phyloP scores from a whole-genome alignment of 371 early-diverging fungal genomes.

The Smittium mucronatum region DNA sequence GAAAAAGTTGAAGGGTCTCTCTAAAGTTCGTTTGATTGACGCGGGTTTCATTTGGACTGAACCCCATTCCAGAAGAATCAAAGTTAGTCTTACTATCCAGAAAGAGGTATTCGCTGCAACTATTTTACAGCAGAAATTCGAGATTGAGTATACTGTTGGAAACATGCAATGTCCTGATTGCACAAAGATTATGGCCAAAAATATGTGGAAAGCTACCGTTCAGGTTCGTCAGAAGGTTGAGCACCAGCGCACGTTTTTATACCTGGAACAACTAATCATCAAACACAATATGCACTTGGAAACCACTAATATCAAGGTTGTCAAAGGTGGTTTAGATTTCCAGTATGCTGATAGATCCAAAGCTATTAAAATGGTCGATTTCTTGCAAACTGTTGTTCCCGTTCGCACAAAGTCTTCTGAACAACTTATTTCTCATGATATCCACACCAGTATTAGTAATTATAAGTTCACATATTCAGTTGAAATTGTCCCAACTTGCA shows the following conservation, averaged over 20 bases:
- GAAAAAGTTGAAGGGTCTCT: conserved; percentile 82
- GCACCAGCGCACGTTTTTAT: conserved; percentile 96
- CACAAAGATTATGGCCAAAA: conserved; percentile 93
- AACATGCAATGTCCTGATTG: conserved; percentile 97
- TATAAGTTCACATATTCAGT: conserved; percentile 94
- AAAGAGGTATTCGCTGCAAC: conserved; percentile 93
- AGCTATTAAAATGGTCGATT: conserved; percentile 94
- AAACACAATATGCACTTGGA: conserved; percentile 95
- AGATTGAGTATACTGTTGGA: conserved; percentile 88
- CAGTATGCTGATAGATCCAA: conserved; percentile 83
- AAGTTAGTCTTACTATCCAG: conserved; percentile 94
- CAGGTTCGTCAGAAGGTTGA: conserved; percentile 98
- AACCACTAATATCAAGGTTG: conserved; percentile 95
- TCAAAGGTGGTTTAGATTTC: conserved; percentile 97
- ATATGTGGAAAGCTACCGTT: conserved; percentile 97
- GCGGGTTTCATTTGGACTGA: conserved; percentile 99
- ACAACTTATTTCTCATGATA: conserved; percentile 94
- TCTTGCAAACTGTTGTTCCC: conserved; percentile 79
- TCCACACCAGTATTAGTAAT: conserved; percentile 82
- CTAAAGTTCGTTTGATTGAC: conserved; percentile 88
- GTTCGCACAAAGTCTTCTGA: conserved; percentile 80
- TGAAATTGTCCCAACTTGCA: conserved; percentile 95
- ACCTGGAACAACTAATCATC: conserved; percentile 96
- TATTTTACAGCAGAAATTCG: conserved; percentile 88
- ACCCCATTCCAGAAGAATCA: conserved; percentile 90